These are phyloP conservation scores for Pythium phragmitis DNA, from an alignment of 352 stramenopile species.

Conservation along the genomic window DNA sequence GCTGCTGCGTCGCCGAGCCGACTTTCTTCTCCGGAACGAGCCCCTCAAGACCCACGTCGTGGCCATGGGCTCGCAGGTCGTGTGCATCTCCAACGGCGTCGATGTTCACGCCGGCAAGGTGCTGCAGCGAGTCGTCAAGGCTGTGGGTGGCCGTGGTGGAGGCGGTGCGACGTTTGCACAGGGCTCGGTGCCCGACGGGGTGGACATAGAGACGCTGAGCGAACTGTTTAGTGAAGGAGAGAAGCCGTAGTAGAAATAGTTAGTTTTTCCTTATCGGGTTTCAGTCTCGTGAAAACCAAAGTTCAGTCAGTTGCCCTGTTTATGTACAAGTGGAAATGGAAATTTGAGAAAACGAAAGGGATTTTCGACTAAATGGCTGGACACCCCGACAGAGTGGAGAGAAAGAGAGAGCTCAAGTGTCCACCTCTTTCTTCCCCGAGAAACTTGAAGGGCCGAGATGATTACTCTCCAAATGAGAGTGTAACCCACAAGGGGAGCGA, in stretches of 20 bases:
- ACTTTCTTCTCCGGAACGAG: conserved; percentile 43
- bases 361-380: neutral
- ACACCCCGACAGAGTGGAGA: neutral
- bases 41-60: conserved; percentile 46
- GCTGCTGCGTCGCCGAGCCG: conserved; percentile 59
- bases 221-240: neutral
- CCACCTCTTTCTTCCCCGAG: too few relatives aligned
- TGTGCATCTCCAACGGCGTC: conserved; percentile 34
- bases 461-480: too few relatives aligned
- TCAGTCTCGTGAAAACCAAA: neutral
- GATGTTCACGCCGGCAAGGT: conserved; percentile 49
- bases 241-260: conserved; percentile 5
- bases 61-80: conserved; percentile 46
- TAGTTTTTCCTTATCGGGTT: neutral
- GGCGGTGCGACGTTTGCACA: conserved; percentile 65
- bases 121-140: conserved; percentile 52
- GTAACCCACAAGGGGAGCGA: too few relatives aligned
- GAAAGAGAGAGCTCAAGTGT: too few relatives aligned
- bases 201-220: conserved; percentile 5
- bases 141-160: conserved; percentile 51
- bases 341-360: neutral
- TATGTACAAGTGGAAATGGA: conserved; percentile 4
- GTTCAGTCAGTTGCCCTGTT: neutral
- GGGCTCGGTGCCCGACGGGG: conserved; percentile 34
- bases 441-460: too few relatives aligned